phyloP scores from a whole-genome alignment of 2,329 filamentous ascomycete genomes.

The Alternaria consortialis region DNA sequence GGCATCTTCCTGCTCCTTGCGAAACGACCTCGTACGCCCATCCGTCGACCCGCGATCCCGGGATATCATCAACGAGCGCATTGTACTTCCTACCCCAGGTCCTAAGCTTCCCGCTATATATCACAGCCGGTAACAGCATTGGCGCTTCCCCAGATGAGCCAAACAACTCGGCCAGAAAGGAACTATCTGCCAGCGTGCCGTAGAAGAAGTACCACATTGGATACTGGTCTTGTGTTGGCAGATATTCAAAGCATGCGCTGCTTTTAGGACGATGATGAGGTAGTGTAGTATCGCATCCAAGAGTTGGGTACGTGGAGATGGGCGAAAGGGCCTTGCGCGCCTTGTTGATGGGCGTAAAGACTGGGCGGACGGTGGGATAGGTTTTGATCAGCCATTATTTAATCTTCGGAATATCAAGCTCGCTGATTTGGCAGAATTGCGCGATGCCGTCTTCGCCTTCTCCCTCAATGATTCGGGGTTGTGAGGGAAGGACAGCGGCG shows the following conservation, averaged over 20 bases:
- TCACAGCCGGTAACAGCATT: not conserved
- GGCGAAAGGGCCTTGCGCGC: not conserved
- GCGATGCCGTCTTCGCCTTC: not conserved
- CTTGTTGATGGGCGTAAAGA: not conserved
- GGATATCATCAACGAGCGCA: not conserved
- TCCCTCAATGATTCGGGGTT: not conserved
- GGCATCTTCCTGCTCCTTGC: constrained; percentile 5
- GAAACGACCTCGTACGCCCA: constrained; percentile 8
- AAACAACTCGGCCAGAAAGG: not conserved
- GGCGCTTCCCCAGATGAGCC: not conserved
- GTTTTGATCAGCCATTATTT: not conserved
- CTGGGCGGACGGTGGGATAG: not conserved
- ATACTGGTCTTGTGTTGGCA: not conserved
- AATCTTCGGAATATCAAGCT: not conserved
- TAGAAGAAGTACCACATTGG: constrained; percentile 1
- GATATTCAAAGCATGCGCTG: not conserved
- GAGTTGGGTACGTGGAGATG: not conserved
- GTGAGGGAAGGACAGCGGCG: not conserved
- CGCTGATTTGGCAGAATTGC: not conserved
- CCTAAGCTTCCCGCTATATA: not conserved
- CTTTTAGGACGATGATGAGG: not conserved
- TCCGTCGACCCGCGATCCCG: not conserved
- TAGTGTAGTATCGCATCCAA: not conserved
- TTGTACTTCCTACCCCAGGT: not conserved
- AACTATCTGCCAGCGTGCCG: not conserved